Percentiles rank a stretch among this genome's conserved stretches.
Evolutionary conservation across 768 basidiomycete genomes (phyloP).

Genomic region (Ramaria sp.): DNA sequence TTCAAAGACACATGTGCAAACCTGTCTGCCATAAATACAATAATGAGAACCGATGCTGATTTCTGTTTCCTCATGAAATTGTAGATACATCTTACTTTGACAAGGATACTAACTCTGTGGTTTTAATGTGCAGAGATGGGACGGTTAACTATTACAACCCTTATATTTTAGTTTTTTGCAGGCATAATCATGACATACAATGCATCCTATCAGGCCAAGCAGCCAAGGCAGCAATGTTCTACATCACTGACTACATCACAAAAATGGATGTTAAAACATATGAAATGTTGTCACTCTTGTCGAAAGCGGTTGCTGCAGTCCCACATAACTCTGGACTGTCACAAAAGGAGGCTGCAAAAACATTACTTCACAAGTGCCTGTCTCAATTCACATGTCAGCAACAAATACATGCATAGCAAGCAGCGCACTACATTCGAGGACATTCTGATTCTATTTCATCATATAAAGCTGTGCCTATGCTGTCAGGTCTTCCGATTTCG

Average conservation of each 20-base stretch:
- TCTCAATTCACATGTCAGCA: constrained; percentile 27
- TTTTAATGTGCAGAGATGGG: constrained; percentile 23
- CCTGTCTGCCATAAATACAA: constrained; percentile 24
- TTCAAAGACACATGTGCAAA: constrained; percentile 16
- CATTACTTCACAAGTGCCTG: constrained; percentile 28
- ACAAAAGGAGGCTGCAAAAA: constrained; percentile 27
- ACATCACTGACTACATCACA: constrained; percentile 29
- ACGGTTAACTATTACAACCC: constrained; percentile 28
- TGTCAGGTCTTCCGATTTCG: background rate
- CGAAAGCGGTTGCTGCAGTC: constrained; percentile 1
- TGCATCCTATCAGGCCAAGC: constrained; percentile 24
- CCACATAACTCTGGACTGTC: background rate
- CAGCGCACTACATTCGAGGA: background rate
- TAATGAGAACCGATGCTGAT: constrained; percentile 18
- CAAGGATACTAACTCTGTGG: constrained; percentile 20
- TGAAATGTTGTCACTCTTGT: constrained; percentile 5
- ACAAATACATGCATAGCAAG: constrained; percentile 19
- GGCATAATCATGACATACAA: constrained; percentile 27
- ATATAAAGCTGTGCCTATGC: background rate
- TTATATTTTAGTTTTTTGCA: constrained; percentile 22
- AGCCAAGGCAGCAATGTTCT: constrained; percentile 24
- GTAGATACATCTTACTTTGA: constrained; percentile 21
- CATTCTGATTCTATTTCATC: background rate
- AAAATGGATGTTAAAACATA: constrained; percentile 18
- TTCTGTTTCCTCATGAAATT: constrained; percentile 26